These are phyloP conservation scores for Neofusicoccum sp. DNA, from an alignment of 2,329 filamentous ascomycete species.

Conservation along the genomic window DNA sequence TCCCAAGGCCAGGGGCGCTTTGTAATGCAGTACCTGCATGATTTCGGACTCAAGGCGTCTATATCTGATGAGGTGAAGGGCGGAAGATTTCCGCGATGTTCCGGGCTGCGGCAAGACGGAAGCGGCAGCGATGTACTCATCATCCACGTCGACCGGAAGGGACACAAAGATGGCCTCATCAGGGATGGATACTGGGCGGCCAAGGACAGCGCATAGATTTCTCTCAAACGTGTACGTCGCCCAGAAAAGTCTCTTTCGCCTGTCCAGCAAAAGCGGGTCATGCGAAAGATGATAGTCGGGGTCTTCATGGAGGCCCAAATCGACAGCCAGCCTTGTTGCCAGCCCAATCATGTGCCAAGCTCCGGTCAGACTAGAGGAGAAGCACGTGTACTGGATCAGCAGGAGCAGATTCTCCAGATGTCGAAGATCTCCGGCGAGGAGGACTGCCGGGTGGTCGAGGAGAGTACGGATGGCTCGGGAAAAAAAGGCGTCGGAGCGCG, in stretches of 20 bases:
- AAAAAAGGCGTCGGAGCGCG: neutral
- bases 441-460: neutral
- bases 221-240: neutral
- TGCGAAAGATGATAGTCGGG: neutral
- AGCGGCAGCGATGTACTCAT: neutral
- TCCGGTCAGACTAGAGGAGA: neutral
- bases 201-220: neutral
- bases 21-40: neutral
- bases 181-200: neutral
- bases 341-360: neutral
- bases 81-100: neutral
- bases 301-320: neutral
- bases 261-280: neutral
- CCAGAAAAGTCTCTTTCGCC: constrained; percentile 3
- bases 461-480: neutral
- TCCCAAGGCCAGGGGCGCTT: neutral
- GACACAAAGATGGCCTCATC: constrained; percentile 1
- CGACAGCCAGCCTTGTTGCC: neutral
- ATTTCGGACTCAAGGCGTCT: neutral
- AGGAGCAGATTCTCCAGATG: neutral
- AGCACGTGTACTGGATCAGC: neutral
- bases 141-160: neutral
- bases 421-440: neutral
- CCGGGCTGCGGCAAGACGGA: neutral
- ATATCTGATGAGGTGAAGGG: neutral